Base-by-base conservation (phyloP, 202 grass and related monocot genomes). In the Zoysia matrella region DNA sequence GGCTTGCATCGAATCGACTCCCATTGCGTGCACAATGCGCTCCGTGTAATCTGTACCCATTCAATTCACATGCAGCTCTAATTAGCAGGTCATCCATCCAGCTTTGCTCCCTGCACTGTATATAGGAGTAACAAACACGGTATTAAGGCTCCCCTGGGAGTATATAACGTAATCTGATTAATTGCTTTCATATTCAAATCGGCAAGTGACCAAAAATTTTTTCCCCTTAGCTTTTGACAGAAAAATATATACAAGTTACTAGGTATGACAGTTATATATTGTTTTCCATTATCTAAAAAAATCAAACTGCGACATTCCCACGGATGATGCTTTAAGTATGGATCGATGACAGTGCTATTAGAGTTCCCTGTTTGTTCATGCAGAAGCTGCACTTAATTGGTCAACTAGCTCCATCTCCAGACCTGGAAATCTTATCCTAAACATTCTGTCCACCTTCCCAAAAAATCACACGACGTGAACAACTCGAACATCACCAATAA, bases 381-480 rank as follows among this genome's bases (percentile, higher is more conserved):
- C 56, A 62, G 14, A 76, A 11, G 5, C 45, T 30, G 12, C 44
- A 62, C 73, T 75, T 75, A 30, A 30, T 30, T 30, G 55, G 16
- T 75, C 73, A 48, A 75, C 10, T 6, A 48, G 55, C 43, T 48
- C 4, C 11, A 22, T 9, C 22, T 30, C 22, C 22, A 30, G 22
- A 2, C 57, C 56, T 4, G 16, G 5, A 62, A 62, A 62, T 62
- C 73, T 76, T 76, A 76, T 62, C 73, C 56, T 75, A 14, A 8
- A 75, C 49, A 48, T 22, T 12, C 7, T 61, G 55, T 75, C 55
- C 47, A 48, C 73, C 4, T 11, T 10, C 42, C 6, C 0, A 47
- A 60, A 47, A 22, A 4, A 30, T 1, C n/a, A n/a, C 5, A 47
- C 39, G n/a, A 5, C 14, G 58, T 12, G 7, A 49, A 47, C 45